Percentiles rank a stretch among this genome's conserved stretches.
Evolutionary conservation across 2,329 filamentous ascomycete species (phyloP).

Genomic region (Byssochlamys sp.): DNA sequence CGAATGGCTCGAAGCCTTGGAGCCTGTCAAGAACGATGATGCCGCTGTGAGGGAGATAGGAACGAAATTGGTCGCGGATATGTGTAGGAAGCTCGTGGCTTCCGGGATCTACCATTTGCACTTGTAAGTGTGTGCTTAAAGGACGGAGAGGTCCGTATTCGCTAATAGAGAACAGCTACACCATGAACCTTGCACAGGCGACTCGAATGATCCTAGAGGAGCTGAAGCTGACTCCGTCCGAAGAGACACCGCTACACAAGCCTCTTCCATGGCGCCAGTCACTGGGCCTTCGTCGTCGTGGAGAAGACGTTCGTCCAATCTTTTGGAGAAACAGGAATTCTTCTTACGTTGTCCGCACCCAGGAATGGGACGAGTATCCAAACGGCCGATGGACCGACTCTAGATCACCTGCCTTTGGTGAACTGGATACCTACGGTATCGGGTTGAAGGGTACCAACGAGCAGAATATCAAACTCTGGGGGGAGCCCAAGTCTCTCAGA

Average conservation of each 20-base stretch:
- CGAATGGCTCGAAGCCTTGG: conserved; percentile 69
- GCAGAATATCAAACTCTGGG: conserved; percentile 91
- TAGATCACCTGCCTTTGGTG: conserved; percentile 88
- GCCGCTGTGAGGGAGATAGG: conserved; percentile 82
- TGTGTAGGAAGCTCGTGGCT: conserved; percentile 78
- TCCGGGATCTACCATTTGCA: conserved; percentile 80
- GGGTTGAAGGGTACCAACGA: conserved; percentile 90
- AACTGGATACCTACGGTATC: conserved; percentile 88
- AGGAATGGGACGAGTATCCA: conserved; percentile 98
- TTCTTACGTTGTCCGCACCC: conserved; percentile 87
- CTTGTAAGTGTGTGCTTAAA: conserved; percentile 47
- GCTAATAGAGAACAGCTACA: conserved; percentile 51
- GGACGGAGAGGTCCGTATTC: background rate
- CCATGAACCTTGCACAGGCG: conserved; percentile 94
- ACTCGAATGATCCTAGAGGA: conserved; percentile 91
- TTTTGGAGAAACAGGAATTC: conserved; percentile 98
- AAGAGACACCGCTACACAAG: conserved; percentile 70
- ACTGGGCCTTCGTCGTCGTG: conserved; percentile 73
- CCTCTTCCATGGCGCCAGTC: conserved; percentile 95
- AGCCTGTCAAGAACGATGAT: conserved; percentile 95
- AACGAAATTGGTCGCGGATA: conserved; percentile 72
- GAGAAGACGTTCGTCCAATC: conserved; percentile 92
- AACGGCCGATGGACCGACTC: conserved; percentile 98
- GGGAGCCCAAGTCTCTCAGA: conserved; percentile 65
- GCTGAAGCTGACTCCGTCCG: conserved; percentile 67